Evolutionary conservation across 2,329 filamentous ascomycete genomes (phyloP), one percentile per base, ranked within the genome.

Genomic region (Trichoderma pleuroti): DNA sequence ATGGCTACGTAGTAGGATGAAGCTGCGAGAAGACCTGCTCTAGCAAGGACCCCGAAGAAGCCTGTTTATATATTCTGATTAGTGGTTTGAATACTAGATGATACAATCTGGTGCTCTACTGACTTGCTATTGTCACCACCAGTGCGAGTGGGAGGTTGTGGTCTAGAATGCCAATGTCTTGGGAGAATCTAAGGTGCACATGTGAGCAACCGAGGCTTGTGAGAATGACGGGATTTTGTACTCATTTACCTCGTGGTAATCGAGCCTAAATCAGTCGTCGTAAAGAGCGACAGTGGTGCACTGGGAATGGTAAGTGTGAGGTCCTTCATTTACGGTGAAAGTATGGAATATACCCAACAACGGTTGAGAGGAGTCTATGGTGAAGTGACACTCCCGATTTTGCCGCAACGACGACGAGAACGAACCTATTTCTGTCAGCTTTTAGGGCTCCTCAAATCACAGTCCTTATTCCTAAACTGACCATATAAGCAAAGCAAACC

Each of bases 161-260:
- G 70, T 85, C 83, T 3, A 85, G 74, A 18, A 84, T 78, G 62
- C 81, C 78, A 8, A 84, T 81, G 46, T 85, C 82, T 73, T 85
- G 81, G 10, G 80, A 82, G 72, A 85, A 84, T 69, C 64, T 67
- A 42, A 8, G 1, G 1, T 81, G 82, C 16, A 52, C 6, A 49
- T 32, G 71, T 67, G 74, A 73, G 36, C 30, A 32, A n/a, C 8
- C 5, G 12, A 24, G 4, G 8, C 7, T 18, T 34, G 4, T 18
- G 9, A 36, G 10, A 59, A 24, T 4, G n/a, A 5, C 12, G 10
- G 3, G 4, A 34, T 18, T 18, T 16, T 5, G 39, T n/a, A 16
- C 2, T 28, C 21, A 3, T 24, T 34, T 67, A 28, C 64, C 64
- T 67, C 18, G 54, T 67, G 2, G 64, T 59, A 46, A 67, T 67